Conservation (phyloP, 164 flowering plant genomes). For the Taxillus chinensis region DNA sequence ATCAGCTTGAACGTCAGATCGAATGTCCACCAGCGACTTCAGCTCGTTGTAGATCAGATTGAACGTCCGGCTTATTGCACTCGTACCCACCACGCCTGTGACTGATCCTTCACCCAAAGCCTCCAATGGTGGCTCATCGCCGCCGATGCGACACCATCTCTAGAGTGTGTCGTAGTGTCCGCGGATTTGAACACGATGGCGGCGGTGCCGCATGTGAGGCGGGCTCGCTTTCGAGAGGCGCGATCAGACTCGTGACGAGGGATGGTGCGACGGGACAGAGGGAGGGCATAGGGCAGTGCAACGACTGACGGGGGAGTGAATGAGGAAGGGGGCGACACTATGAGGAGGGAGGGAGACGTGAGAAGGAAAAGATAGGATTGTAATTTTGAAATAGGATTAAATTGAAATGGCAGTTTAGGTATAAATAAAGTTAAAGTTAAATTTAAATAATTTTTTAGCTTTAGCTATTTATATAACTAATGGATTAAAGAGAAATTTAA, state of each 20-base stretch:
- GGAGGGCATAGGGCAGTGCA: too few relatives aligned
- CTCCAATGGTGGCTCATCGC: conserved; percentile 23
- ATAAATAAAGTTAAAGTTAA: too few relatives aligned
- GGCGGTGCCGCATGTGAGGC: conserved; percentile 8
- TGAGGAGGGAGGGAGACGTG: too few relatives aligned
- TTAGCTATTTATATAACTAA: too few relatives aligned
- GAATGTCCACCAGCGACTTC: conserved; percentile 39
- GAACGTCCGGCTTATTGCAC: conserved; percentile 33
- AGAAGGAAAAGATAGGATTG: too few relatives aligned
- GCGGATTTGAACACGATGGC: neutral
- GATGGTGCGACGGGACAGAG: conserved; percentile 13
- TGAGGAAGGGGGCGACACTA: too few relatives aligned
- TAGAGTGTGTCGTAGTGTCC: neutral
- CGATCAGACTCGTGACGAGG: conserved; percentile 12
- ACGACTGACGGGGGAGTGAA: too few relatives aligned
- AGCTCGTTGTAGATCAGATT: conserved; percentile 35
- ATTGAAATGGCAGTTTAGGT: too few relatives aligned
- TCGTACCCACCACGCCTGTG: conserved; percentile 49
- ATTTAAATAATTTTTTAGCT: too few relatives aligned
- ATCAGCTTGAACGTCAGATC: conserved; percentile 41
- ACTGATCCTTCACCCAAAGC: conserved; percentile 40
- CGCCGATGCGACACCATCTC: neutral
- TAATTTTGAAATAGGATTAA: too few relatives aligned
- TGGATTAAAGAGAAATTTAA: too few relatives aligned
- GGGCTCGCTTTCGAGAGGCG: conserved; percentile 13